Evolutionary conservation across 768 basidiomycete species (phyloP).

Genomic region (Lenzites betulinus): DNA sequence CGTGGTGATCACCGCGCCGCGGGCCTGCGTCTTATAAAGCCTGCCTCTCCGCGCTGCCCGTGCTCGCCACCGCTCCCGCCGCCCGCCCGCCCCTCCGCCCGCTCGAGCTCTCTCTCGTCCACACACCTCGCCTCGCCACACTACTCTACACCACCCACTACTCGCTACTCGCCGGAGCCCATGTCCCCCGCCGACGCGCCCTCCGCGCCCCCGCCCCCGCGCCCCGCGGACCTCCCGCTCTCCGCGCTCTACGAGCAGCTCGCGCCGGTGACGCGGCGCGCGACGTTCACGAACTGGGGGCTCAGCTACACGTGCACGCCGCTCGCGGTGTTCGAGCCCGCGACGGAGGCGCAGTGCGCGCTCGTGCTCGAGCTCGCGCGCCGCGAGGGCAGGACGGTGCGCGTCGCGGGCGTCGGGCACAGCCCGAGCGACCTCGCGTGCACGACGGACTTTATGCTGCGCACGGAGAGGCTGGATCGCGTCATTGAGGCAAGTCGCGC

Average conservation of each 20-base stretch:
- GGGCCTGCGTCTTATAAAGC: slow-evolving; percentile 35
- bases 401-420: slow-evolving; percentile 89
- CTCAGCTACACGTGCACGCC: slow-evolving; percentile 73
- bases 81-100: neutral
- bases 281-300: slow-evolving; percentile 85
- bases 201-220: slow-evolving; percentile 12
- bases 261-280: slow-evolving; percentile 50
- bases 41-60: slow-evolving; percentile 2
- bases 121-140: no score
- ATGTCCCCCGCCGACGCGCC: slow-evolving; percentile 20
- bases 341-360: slow-evolving; percentile 64
- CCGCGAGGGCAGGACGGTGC: slow-evolving; percentile 66
- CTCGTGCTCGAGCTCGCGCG: slow-evolving; percentile 81
- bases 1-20: slow-evolving; percentile 8
- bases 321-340: slow-evolving; percentile 74
- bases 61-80: slow-evolving; percentile 9
- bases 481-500: slow-evolving; percentile 81
- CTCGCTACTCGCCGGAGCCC: slow-evolving; percentile 5
- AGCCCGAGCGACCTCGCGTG: slow-evolving; percentile 93
- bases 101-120: neutral
- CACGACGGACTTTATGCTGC: slow-evolving; percentile 83
- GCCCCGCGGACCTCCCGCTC: slow-evolving; percentile 39
- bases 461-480: slow-evolving; percentile 70
- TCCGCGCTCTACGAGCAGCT: slow-evolving; percentile 54
- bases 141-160: slow-evolving; percentile 2